Evolutionary conservation across 2,329 filamentous ascomycete genomes (phyloP).

Genomic region (Cladophialophora exuberans): DNA sequence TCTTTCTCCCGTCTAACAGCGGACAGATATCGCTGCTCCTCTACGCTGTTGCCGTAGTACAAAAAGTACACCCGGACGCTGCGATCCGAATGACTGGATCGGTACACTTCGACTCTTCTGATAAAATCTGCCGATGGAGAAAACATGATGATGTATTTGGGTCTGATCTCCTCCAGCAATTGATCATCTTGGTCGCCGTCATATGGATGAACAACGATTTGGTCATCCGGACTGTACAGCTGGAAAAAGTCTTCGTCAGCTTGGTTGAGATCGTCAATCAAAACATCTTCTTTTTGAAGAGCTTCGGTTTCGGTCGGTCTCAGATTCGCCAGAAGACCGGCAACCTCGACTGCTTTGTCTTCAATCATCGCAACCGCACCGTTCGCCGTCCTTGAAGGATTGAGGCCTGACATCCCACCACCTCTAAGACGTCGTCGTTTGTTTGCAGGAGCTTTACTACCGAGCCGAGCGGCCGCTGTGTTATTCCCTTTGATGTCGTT

Average conservation of each 20-base stretch:
- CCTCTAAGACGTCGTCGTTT: conserved; percentile 85
- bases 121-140: conserved; percentile 95
- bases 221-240: conserved; percentile 86
- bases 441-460: conserved; percentile 68
- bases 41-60: conserved; percentile 92
- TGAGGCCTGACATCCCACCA: conserved; percentile 64
- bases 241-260: conserved; percentile 79
- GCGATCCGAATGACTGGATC: conserved; percentile 71
- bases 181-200: conserved; percentile 96
- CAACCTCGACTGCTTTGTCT: conserved; percentile 81
- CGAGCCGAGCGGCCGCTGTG: conserved; percentile 43
- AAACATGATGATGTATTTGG: conserved; percentile 97
- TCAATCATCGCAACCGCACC: conserved; percentile 67
- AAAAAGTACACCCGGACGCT: conserved; percentile 93
- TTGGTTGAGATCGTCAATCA: conserved; percentile 78
- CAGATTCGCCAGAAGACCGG: conserved; percentile 79
- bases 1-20: conserved; percentile 94
- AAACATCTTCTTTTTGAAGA: conserved; percentile 74
- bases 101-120: conserved; percentile 89
- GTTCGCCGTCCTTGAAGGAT: conserved; percentile 66
- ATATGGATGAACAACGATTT: conserved; percentile 89
- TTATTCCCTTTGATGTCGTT: conserved; percentile 66
- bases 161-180: conserved; percentile 90
- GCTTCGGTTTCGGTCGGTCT: conserved; percentile 78
- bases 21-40: conserved; percentile 91